Evolutionary conservation across 2,329 filamentous ascomycete species (phyloP).

Genomic region (Neodidymelliopsis sp.): DNA sequence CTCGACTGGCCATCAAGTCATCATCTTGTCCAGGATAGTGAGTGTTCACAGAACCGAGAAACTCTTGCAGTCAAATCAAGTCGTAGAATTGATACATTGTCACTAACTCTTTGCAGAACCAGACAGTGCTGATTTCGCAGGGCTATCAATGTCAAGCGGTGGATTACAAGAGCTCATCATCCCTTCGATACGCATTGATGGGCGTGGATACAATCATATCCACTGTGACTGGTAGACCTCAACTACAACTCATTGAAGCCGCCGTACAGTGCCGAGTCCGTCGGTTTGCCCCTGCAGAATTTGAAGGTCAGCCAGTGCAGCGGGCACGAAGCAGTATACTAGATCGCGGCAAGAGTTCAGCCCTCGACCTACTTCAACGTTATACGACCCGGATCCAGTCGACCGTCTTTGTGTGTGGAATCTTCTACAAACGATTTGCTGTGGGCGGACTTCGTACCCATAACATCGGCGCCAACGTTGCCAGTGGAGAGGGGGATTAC

Average conservation of each 20-base stretch:
- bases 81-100: background rate
- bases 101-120: constrained; percentile 53
- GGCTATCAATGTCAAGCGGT: constrained; percentile 73
- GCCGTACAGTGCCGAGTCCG: constrained; percentile 70
- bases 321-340: constrained; percentile 66
- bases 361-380: constrained; percentile 63
- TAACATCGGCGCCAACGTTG: constrained; percentile 65
- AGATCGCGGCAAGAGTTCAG: constrained; percentile 66
- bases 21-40: constrained; percentile 74
- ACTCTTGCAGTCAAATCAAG: no score
- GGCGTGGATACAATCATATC: constrained; percentile 79
- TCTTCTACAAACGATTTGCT: constrained; percentile 79
- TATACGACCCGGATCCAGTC: constrained; percentile 68
- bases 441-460: constrained; percentile 69
- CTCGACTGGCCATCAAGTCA: constrained; percentile 70
- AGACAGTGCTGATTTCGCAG: constrained; percentile 61
- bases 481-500: constrained; percentile 67
- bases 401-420: constrained; percentile 75
- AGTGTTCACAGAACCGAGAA: no score
- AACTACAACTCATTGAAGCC: constrained; percentile 76
- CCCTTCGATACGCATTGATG: constrained; percentile 70
- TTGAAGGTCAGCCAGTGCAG: constrained; percentile 69
- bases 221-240: constrained; percentile 70
- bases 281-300: constrained; percentile 77
- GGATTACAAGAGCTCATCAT: constrained; percentile 67